A percentile compares a stretch with the other conserved stretches of the same genome.
These are phyloP conservation scores for Golovinomyces cichoracearum DNA, from an alignment of 2,329 filamentous ascomycete genomes.

Conservation along the genomic window DNA sequence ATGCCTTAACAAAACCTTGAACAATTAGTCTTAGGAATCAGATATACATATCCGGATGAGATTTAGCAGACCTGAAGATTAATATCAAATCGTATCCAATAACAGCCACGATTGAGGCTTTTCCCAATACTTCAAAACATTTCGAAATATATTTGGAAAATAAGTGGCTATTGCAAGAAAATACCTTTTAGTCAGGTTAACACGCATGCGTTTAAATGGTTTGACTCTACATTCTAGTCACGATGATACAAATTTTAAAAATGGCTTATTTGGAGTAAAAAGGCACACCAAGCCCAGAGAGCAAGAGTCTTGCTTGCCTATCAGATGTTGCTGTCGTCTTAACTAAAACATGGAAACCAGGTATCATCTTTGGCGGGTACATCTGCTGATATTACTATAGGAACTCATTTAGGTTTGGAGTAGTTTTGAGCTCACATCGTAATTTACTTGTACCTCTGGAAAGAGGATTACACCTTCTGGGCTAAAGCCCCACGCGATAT, in stretches of 20 bases:
- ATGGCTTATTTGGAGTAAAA: constrained; percentile 11
- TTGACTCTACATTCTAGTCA: no score
- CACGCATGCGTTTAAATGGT: no score
- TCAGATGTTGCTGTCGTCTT: constrained; percentile 14
- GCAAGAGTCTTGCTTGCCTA: constrained; percentile 11
- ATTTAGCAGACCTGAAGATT: no score
- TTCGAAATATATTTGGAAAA: no score
- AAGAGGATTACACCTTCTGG: constrained; percentile 57
- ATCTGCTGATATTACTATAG: constrained; percentile 19
- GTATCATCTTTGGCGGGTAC: constrained; percentile 25
- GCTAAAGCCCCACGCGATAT: constrained; percentile 58
- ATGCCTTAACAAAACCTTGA: not conserved
- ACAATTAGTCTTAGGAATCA: no score
- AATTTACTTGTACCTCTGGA: constrained; percentile 85
- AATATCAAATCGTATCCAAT: no score
- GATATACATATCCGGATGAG: no score
- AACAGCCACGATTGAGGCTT: no score
- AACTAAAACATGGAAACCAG: constrained; percentile 16
- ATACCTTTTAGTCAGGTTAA: no score
- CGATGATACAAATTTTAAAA: no score
- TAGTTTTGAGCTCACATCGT: constrained; percentile 40
- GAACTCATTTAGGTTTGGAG: not conserved
- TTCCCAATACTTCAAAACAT: no score
- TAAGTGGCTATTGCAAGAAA: no score
- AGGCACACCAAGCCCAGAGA: constrained; percentile 10